Conservation (phyloP, 495 filamentous ascomycete species). For the Penicillium lagena region DNA sequence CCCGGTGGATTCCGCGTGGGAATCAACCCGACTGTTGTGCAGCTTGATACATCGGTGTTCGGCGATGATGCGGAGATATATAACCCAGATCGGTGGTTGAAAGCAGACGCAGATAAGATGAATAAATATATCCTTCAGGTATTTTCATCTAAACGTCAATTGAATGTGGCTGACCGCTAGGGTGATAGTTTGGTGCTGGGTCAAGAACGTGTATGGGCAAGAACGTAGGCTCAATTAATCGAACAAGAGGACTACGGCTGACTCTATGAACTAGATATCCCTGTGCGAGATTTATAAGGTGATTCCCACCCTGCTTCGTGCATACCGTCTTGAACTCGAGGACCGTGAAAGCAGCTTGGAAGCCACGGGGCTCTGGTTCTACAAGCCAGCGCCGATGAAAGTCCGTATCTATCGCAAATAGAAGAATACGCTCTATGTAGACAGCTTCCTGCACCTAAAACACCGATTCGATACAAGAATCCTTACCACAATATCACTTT, state of each 20-base stretch:
- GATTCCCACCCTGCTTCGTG: conserved; percentile 10
- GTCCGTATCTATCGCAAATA: background rate
- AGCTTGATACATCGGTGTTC: conserved; percentile 32
- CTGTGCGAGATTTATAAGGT: conserved; percentile 15
- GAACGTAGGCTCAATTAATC: conserved; percentile 4
- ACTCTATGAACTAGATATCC: conserved; percentile 2
- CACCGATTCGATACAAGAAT: no score
- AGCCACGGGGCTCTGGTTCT: conserved; percentile 8
- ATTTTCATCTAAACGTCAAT: background rate
- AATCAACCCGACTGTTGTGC: conserved; percentile 21
- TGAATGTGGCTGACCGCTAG: background rate
- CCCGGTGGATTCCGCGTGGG: conserved; percentile 16
- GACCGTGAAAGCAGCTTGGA: background rate
- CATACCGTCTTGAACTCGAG: conserved; percentile 5
- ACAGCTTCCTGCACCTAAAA: no score
- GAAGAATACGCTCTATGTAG: background rate
- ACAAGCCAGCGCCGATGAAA: conserved; percentile 3
- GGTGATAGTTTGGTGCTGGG: conserved; percentile 8
- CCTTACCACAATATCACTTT: background rate
- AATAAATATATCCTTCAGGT: conserved; percentile 14
- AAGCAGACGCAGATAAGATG: conserved; percentile 22
- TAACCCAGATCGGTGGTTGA: conserved; percentile 49
- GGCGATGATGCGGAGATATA: conserved; percentile 44
- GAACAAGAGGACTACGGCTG: background rate
- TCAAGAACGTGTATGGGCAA: conserved; percentile 13